A percentile compares a stretch with the other conserved stretches of the same genome.
Conservation (phyloP, 495 filamentous ascomycete species). For the Monascus purpureus region DNA sequence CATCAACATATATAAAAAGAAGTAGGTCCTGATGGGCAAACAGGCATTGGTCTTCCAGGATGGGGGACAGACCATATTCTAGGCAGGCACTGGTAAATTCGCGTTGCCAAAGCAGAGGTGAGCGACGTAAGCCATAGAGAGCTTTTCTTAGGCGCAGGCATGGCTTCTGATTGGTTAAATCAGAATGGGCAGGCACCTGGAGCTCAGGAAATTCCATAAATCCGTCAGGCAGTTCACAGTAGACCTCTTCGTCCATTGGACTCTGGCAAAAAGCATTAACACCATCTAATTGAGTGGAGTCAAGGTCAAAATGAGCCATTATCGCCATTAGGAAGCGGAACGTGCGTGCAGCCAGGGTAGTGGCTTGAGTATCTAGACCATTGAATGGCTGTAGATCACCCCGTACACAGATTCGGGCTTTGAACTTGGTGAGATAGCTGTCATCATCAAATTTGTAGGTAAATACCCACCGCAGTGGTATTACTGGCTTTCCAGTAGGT, state of each 20-base stretch:
- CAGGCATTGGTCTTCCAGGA: constrained; percentile 9
- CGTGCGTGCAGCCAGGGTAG: constrained; percentile 10
- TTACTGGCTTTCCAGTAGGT: too few relatives aligned
- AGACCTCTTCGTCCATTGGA: constrained; percentile 6
- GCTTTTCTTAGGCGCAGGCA: constrained; percentile 5
- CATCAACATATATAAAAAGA: constrained; percentile 14
- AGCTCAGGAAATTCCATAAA: not conserved
- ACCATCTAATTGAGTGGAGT: constrained; percentile 11
- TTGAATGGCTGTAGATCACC: constrained; percentile 11
- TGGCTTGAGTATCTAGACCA: constrained; percentile 3
- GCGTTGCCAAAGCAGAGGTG: constrained; percentile 10
- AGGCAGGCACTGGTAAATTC: constrained; percentile 6
- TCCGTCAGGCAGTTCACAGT: constrained; percentile 5
- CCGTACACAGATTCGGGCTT: constrained; percentile 14
- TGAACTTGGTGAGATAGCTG: constrained; percentile 11
- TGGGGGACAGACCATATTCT: constrained; percentile 6
- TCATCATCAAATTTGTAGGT: too few relatives aligned
- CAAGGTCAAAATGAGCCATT: constrained; percentile 12
- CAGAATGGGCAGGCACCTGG: too few relatives aligned
- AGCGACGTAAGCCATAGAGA: constrained; percentile 12
- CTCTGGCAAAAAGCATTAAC: constrained; percentile 17
- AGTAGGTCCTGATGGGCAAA: constrained; percentile 7
- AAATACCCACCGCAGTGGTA: too few relatives aligned
- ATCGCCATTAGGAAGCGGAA: constrained; percentile 11
- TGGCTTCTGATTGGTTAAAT: not conserved